phyloP scores from a whole-genome alignment of 1,284 basidiomycete genomes.

The Uromyces viciae-fabae region DNA sequence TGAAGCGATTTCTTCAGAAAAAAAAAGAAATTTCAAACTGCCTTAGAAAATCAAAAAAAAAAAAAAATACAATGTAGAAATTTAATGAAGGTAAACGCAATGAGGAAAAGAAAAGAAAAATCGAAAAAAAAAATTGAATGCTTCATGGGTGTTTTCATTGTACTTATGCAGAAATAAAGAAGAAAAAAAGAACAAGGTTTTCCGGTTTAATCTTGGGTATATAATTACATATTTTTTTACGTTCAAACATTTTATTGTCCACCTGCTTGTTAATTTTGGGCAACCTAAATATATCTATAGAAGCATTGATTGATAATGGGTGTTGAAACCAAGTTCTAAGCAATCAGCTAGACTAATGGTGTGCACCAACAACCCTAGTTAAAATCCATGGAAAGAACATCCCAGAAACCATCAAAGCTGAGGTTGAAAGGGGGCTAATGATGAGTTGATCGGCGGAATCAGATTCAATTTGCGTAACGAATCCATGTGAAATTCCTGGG shows the following conservation, averaged over 20 bases:
- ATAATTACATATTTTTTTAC: background rate
- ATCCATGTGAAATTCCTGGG: background rate
- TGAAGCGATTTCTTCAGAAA: no score
- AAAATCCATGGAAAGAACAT: slow-evolving; percentile 23
- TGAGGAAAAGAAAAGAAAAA: background rate
- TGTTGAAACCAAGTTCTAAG: background rate
- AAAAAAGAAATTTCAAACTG: no score
- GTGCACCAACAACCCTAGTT: background rate
- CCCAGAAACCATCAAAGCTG: slow-evolving; percentile 9
- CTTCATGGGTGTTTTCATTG: background rate
- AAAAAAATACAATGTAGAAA: no score
- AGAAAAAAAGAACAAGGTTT: background rate
- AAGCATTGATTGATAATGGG: background rate
- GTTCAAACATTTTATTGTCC: background rate
- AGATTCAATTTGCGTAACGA: no score
- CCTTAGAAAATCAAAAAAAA: no score
- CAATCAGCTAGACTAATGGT: background rate
- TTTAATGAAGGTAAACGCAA: no score
- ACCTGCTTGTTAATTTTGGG: background rate
- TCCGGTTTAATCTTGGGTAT: background rate
- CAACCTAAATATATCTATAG: background rate
- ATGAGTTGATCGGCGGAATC: background rate
- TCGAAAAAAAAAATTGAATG: background rate
- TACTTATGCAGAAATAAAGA: background rate
- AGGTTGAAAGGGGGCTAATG: background rate